phyloP scores from a whole-genome alignment of 352 stramenopile species.

The Phytophthora agathidicida region DNA sequence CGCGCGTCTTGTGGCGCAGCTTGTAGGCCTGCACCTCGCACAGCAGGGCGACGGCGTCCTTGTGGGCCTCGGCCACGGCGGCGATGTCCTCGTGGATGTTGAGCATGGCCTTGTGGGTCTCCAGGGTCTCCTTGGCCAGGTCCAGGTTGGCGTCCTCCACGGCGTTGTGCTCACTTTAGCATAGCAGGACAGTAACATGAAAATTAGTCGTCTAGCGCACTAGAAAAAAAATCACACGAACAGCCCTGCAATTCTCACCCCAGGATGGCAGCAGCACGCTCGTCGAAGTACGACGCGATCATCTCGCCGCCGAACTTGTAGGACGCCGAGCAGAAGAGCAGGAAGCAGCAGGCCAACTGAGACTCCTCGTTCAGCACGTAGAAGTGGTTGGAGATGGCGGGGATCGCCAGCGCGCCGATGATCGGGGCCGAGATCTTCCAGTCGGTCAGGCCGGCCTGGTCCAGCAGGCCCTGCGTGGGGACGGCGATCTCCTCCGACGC shows the following conservation, averaged over 20 bases:
- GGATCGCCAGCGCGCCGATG: conserved; percentile 72
- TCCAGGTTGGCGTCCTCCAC: conserved; percentile 86
- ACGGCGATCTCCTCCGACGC: conserved; percentile 42
- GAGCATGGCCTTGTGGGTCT: conserved; percentile 83
- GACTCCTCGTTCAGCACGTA: conserved; percentile 90
- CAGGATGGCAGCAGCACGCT: conserved; percentile 75
- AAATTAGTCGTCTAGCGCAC: conserved; percentile 4
- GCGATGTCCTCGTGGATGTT: conserved; percentile 89
- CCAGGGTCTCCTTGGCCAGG: conserved; percentile 82
- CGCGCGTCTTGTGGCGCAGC: conserved; percentile 88
- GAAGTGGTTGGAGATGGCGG: conserved; percentile 80
- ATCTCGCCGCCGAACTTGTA: conserved; percentile 89
- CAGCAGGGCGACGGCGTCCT: conserved; percentile 82
- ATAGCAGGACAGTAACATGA: too few species aligned
- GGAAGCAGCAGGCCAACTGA: conserved; percentile 84
- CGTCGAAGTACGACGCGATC: conserved; percentile 88
- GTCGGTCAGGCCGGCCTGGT: conserved; percentile 76
- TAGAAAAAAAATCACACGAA: background rate
- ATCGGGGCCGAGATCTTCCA: conserved; percentile 87
- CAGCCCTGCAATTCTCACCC: conserved; percentile 52
- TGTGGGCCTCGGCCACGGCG: conserved; percentile 76
- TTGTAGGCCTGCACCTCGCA: conserved; percentile 88
- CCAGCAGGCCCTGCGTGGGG: conserved; percentile 60
- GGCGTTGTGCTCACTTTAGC: conserved; percentile 87
- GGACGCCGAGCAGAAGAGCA: conserved; percentile 83